Evolutionary conservation across 306 rosid genomes (phyloP).

Genomic region (Benincasa hispida): DNA sequence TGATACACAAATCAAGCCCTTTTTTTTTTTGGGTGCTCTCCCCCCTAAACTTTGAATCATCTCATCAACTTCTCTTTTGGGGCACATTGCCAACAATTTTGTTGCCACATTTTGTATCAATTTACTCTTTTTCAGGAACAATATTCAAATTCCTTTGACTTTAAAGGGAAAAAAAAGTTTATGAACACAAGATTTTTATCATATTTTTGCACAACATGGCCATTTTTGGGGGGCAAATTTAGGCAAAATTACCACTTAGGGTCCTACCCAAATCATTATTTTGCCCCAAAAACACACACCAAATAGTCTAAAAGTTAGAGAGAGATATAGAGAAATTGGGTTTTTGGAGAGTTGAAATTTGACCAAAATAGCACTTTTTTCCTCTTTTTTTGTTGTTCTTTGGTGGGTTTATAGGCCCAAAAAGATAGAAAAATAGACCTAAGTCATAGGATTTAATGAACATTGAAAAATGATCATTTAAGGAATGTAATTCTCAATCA

Average conservation of each 20-base stretch:
- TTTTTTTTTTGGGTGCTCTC: background rate
- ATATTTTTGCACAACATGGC: background rate
- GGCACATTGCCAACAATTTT: constrained; percentile 1
- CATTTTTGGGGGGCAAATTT: background rate
- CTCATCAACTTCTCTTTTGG: background rate
- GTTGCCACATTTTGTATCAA: background rate
- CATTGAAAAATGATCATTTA: background rate
- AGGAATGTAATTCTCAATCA: background rate
- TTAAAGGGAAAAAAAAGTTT: background rate
- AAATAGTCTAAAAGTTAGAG: background rate
- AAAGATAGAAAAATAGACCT: background rate
- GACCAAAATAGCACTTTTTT: background rate
- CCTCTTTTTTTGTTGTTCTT: background rate
- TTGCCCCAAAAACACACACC: background rate
- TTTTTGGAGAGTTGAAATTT: background rate
- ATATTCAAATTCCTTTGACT: background rate
- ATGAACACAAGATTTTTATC: background rate
- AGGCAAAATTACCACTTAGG: background rate
- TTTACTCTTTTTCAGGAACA: background rate
- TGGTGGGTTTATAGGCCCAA: background rate
- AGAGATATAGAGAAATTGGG: background rate
- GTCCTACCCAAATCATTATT: constrained; percentile 5
- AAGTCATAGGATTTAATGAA: background rate
- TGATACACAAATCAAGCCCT: background rate
- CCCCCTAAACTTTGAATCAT: background rate